phyloP scores from a whole-genome alignment of 352 stramenopile genomes.

The Aphanomyces stellatus region DNA sequence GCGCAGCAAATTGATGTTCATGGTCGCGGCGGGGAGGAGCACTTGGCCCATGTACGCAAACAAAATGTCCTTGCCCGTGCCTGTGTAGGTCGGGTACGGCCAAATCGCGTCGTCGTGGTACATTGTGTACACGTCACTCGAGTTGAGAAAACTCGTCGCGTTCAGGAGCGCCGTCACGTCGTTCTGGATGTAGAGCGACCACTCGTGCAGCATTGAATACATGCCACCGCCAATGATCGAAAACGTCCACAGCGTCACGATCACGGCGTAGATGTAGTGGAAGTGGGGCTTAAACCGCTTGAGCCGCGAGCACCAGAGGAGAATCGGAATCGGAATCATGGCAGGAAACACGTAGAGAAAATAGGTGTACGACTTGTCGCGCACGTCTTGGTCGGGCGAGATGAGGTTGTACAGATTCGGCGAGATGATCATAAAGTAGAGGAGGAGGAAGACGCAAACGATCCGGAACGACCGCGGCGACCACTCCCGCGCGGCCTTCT shows the following conservation, averaged over 20 bases:
- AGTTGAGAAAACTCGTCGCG: constrained; percentile 58
- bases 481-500: constrained; percentile 74
- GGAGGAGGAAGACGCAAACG: constrained; percentile 47
- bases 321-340: constrained; percentile 52
- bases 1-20: constrained; percentile 20
- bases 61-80: constrained; percentile 48
- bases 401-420: constrained; percentile 65
- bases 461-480: constrained; percentile 55
- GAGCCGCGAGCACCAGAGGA: constrained; percentile 53
- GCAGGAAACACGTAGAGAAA: constrained; percentile 60
- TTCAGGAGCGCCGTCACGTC: constrained; percentile 60
- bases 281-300: constrained; percentile 64
- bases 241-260: constrained; percentile 61
- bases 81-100: constrained; percentile 45
- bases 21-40: constrained; percentile 39
- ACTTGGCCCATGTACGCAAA: constrained; percentile 55
- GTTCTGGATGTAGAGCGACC: constrained; percentile 62
- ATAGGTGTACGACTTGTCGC: constrained; percentile 43
- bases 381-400: constrained; percentile 42
- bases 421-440: constrained; percentile 66
- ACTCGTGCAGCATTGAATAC: constrained; percentile 79
- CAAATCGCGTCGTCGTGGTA: constrained; percentile 24
- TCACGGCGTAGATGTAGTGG: constrained; percentile 57
- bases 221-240: constrained; percentile 66
- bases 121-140: constrained; percentile 23